Conservation (phyloP, 768 basidiomycete genomes). For the Daedalea quercina region DNA sequence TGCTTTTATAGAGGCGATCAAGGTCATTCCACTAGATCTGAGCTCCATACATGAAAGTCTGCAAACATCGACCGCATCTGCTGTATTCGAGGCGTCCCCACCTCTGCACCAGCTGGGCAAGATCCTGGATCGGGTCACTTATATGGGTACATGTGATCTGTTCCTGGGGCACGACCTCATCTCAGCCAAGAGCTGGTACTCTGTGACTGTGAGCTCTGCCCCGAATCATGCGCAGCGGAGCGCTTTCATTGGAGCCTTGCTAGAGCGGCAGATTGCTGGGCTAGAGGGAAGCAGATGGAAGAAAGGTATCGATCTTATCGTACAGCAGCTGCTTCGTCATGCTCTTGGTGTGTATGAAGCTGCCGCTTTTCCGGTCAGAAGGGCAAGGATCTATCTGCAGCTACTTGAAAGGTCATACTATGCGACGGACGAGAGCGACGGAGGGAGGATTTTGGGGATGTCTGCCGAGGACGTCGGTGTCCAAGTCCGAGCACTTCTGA, state of each 20-base stretch:
- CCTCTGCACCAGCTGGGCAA: constrained; percentile 47
- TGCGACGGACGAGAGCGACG: constrained; percentile 10
- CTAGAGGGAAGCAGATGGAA: constrained; percentile 55
- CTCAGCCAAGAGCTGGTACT: constrained; percentile 31
- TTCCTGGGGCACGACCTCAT: constrained; percentile 42
- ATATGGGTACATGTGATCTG: constrained; percentile 62
- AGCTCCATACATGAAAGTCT: constrained; percentile 32
- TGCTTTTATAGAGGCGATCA: constrained; percentile 45
- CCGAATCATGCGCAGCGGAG: background rate
- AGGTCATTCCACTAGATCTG: constrained; percentile 42
- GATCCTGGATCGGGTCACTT: constrained; percentile 62
- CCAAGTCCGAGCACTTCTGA: constrained; percentile 37
- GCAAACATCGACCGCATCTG: constrained; percentile 20
- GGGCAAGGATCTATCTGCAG: constrained; percentile 49
- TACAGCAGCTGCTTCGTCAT: constrained; percentile 40
- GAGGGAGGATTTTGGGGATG: constrained; percentile 1
- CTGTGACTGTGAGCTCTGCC: background rate
- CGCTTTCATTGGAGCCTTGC: constrained; percentile 41
- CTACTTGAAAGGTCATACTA: constrained; percentile 47
- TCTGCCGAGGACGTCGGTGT: constrained; percentile 27
- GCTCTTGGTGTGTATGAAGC: constrained; percentile 42
- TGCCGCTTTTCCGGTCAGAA: constrained; percentile 45
- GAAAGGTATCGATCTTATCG: constrained; percentile 38
- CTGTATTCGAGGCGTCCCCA: constrained; percentile 35
- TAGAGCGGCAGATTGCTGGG: constrained; percentile 55